phyloP scores from a whole-genome alignment of 1,284 basidiomycete species.

The Trichosporon inkin region DNA sequence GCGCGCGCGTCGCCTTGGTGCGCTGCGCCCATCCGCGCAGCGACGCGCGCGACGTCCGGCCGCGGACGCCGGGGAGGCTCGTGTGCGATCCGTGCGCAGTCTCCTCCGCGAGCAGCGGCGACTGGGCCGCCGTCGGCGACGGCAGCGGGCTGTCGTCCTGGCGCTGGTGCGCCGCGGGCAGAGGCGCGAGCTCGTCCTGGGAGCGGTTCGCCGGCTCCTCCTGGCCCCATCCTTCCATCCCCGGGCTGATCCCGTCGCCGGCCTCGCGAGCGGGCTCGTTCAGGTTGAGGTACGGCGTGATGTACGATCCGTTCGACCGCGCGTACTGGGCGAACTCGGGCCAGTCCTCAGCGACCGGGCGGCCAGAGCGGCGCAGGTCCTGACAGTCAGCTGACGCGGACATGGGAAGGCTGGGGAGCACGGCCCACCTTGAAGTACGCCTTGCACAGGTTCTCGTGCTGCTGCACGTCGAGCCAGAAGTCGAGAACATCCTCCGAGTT shows the following conservation, averaged over 20 bases:
- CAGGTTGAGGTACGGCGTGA: conserved; percentile 63
- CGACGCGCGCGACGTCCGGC: background rate
- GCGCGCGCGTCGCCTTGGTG: conserved; percentile 54
- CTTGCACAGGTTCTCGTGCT: conserved; percentile 96
- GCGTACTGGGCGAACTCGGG: conserved; percentile 94
- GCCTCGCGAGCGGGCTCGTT: background rate
- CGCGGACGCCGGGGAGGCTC: background rate
- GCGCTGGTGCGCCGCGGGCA: background rate
- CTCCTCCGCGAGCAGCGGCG: conserved; percentile 9
- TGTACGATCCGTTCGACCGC: conserved; percentile 54
- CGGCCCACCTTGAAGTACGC: conserved; percentile 79
- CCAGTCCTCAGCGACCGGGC: conserved; percentile 90
- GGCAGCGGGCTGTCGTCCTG: conserved; percentile 2
- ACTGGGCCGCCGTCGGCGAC: background rate
- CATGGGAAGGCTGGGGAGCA: background rate
- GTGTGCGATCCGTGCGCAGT: conserved; percentile 12
- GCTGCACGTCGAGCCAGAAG: conserved; percentile 98
- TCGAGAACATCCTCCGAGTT: conserved; percentile 92
- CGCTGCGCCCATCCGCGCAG: conserved; percentile 15
- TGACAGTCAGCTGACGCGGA: conserved; percentile 18
- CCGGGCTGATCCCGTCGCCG: background rate
- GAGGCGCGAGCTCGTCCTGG: background rate
- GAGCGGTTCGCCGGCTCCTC: background rate
- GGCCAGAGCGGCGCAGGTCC: conserved; percentile 89
- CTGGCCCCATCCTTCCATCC: background rate